Percentiles rank a stretch among this genome's conserved stretches.
These are phyloP conservation scores for Gnaphalium uliginosum DNA, from an alignment of 129 eudicot genomes.

Conservation along the genomic window DNA sequence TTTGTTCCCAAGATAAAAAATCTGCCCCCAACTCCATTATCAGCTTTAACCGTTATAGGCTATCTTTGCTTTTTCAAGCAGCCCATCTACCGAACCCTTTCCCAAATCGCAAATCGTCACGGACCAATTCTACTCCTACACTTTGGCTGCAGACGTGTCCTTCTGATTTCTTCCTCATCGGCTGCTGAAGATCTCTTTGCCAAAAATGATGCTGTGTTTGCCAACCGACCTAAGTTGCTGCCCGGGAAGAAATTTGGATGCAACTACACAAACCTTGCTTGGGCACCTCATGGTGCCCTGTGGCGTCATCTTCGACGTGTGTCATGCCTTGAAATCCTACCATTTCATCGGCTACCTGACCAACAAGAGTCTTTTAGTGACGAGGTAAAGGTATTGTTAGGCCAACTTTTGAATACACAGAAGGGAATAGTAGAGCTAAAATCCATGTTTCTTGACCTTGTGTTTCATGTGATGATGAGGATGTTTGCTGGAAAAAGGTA, in stretches of 20 bases:
- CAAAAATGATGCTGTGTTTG: slow-evolving; percentile 40
- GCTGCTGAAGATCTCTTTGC: slow-evolving; percentile 48
- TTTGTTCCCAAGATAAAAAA: slow-evolving; percentile 27
- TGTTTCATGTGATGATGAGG: slow-evolving; percentile 47
- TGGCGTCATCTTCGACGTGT: slow-evolving; percentile 49
- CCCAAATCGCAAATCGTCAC: slow-evolving; percentile 22
- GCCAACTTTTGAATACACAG: slow-evolving; percentile 13
- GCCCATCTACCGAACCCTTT: slow-evolving; percentile 42
- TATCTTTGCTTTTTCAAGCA: slow-evolving; percentile 20
- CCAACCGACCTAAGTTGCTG: slow-evolving; percentile 45
- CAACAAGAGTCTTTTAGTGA: slow-evolving; percentile 30
- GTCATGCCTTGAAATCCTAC: slow-evolving; percentile 40
- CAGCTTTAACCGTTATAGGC: slow-evolving; percentile 24
- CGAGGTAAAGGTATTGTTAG: slow-evolving; percentile 38
- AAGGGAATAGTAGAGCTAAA: slow-evolving; percentile 28
- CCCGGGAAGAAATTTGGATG: slow-evolving; percentile 36
- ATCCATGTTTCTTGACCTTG: slow-evolving; percentile 37
- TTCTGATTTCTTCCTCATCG: slow-evolving; percentile 45
- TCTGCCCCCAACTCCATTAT: slow-evolving; percentile 34
- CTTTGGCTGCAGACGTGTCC: slow-evolving; percentile 41
- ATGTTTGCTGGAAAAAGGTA: slow-evolving; percentile 66
- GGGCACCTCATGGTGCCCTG: slow-evolving; percentile 42
- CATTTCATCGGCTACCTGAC: slow-evolving; percentile 29
- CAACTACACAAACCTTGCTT: slow-evolving; percentile 44
- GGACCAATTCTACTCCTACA: slow-evolving; percentile 40